Evolutionary conservation across 768 basidiomycete species (phyloP), one percentile per base, ranked within the genome.

Genomic region (Auricularia cornea): DNA sequence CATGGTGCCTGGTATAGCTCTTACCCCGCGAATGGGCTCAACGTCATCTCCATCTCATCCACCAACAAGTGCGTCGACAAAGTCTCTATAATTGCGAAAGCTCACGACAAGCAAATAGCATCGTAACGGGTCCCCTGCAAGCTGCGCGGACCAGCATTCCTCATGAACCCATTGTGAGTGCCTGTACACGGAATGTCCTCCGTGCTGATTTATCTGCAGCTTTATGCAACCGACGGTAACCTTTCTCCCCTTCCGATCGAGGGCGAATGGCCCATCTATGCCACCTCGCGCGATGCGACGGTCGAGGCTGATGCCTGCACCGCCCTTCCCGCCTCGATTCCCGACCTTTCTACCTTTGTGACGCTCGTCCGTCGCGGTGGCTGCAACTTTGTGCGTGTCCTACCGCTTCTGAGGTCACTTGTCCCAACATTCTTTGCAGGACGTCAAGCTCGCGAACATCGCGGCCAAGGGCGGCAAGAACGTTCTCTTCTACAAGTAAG

Each of bases 321-420:
- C 3, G 62, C 70, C 3, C 66, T 74, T 3, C 70, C 75, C 11
- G 70, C 64, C 30, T 64, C 62, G n/a, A 67, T 70, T 1, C 66
- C 69, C 14, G 69, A 76, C 65, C 68, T 78, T 2, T 60, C 63
- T 4, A 69, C 65, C 32, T 69, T 72, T 29, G 67, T 78, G n/a
- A 65, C 72, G 23, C 61, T 80, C 30, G 68, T 77, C 44, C 68
- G 72, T 28, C 68, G 74, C 32, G 77, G 77, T 1, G 66, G 59
- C 3, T 77, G 77, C 65, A 33, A 71, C 1, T 69, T 76, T 20
- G 64, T 59, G 64, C 1, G 23, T 38, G 10, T 16, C 4, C 12
- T 32, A 16, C 23, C 23, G 26, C 14, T 16, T 16, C 2, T n/a
- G 16, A 30, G 8, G 10, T 1, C 8, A 38, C 16, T 14, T 8